Evolutionary conservation across 2,329 filamentous ascomycete species (phyloP).

Genomic region (Pseudodiploospora longispora): DNA sequence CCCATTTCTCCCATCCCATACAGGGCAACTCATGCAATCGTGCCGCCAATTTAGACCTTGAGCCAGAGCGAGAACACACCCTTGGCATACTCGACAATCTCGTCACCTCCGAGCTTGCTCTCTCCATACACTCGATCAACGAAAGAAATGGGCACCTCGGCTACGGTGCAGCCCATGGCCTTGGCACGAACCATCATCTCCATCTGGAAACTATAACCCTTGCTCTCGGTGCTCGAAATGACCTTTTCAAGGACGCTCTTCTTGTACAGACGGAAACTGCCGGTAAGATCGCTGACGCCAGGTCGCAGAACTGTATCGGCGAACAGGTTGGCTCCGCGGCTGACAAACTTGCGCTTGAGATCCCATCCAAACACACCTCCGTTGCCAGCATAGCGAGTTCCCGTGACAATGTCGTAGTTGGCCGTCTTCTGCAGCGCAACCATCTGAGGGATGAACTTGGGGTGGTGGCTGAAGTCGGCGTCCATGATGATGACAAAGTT

Average conservation of each 20-base stretch:
- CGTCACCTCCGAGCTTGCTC: conserved; percentile 86
- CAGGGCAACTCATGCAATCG: conserved; percentile 7
- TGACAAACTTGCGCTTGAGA: conserved; percentile 78
- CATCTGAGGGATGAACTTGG: conserved; percentile 97
- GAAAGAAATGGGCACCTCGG: conserved; percentile 93
- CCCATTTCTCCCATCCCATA: conserved; percentile 3
- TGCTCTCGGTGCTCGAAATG: conserved; percentile 83
- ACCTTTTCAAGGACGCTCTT: conserved; percentile 81
- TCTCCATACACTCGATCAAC: conserved; percentile 94
- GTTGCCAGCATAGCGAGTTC: conserved; percentile 83
- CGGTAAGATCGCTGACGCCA: conserved; percentile 91
- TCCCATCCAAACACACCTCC: conserved; percentile 96
- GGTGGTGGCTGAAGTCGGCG: conserved; percentile 97
- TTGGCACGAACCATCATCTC: conserved; percentile 98
- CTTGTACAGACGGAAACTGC: conserved; percentile 93
- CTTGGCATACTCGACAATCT: conserved; percentile 96
- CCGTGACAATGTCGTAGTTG: conserved; percentile 93
- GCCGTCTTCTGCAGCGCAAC: conserved; percentile 67
- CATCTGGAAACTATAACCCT: conserved; percentile 99
- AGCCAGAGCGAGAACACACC: conserved; percentile 71
- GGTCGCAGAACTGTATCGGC: conserved; percentile 90
- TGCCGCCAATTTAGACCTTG: conserved; percentile 49
- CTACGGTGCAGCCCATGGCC: conserved; percentile 88
- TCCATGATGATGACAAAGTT: conserved; percentile 99
- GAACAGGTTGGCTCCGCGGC: conserved; percentile 85